These are phyloP conservation scores for Triangularia verruculosa DNA, from an alignment of 2,329 filamentous ascomycete genomes.

Conservation along the genomic window DNA sequence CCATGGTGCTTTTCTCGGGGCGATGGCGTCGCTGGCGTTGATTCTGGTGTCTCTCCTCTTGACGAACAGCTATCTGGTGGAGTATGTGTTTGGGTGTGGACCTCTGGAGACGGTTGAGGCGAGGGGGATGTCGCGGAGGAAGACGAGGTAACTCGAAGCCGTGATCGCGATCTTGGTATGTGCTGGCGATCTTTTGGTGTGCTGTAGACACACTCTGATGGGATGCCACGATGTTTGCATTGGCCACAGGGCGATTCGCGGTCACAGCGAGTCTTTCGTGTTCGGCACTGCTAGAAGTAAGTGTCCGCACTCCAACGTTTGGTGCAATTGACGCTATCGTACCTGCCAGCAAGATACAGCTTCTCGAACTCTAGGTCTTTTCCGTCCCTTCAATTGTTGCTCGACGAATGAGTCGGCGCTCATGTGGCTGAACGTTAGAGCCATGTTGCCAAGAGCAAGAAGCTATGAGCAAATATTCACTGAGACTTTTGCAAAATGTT, in stretches of 20 bases:
- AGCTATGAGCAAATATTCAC: not conserved
- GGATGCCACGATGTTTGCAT: conserved; percentile 18
- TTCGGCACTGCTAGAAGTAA: conserved; percentile 14
- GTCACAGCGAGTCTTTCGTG: conserved; percentile 23
- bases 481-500: not conserved
- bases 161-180: not conserved
- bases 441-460: conserved; percentile 3
- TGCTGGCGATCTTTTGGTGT: conserved; percentile 9
- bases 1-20: not conserved
- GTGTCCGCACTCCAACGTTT: not conserved
- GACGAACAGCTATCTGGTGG: conserved; percentile 19
- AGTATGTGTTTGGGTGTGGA: conserved; percentile 5
- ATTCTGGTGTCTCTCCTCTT: conserved; percentile 10
- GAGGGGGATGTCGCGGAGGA: not conserved
- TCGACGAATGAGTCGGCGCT: conserved; percentile 21
- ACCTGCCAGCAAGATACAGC: conserved; percentile 19
- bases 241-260: conserved; percentile 19
- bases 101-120: not conserved
- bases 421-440: conserved; percentile 20
- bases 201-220: conserved; percentile 18
- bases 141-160: not conserved
- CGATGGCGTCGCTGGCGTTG: not conserved
- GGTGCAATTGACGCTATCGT: not conserved
- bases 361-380: conserved; percentile 21
- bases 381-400: conserved; percentile 19